A percentile compares a stretch with the other conserved stretches of the same genome.
Conservation (phyloP, 2,329 filamentous ascomycete genomes). For the Paracamarosporium sp. region DNA sequence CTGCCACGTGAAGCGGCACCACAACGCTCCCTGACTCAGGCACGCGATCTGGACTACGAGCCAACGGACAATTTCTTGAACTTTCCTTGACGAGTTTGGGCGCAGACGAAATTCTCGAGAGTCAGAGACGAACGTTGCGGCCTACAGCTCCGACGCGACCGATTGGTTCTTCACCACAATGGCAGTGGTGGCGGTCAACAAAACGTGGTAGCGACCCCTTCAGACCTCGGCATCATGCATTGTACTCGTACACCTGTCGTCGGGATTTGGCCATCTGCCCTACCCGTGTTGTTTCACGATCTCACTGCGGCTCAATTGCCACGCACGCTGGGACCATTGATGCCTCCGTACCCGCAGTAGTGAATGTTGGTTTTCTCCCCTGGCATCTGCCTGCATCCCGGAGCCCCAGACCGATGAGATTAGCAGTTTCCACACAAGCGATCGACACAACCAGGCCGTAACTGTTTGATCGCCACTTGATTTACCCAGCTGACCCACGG, state of each 20-base stretch:
- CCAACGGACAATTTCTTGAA: background rate
- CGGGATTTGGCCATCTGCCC: background rate
- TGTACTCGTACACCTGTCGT: too few relatives aligned
- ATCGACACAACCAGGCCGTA: background rate
- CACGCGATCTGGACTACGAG: background rate
- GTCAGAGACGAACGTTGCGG: background rate
- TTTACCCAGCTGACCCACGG: conserved; percentile 1
- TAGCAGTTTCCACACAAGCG: background rate
- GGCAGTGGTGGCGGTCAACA: background rate
- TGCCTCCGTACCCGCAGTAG: background rate
- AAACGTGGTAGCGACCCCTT: background rate
- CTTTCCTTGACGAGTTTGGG: background rate
- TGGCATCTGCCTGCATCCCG: background rate
- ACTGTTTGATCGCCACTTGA: conserved; percentile 4
- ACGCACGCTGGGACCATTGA: background rate
- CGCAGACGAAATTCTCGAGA: background rate
- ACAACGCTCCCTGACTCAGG: background rate
- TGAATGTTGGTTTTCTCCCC: background rate
- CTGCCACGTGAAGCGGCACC: conserved; percentile 2
- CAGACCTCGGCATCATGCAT: background rate
- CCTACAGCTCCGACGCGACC: background rate
- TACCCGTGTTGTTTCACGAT: background rate
- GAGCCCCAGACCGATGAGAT: background rate
- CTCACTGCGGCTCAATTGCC: background rate
- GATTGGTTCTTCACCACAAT: background rate